A percentile compares a stretch with the other conserved stretches of the same genome.
phyloP scores from a whole-genome alignment of 1,284 basidiomycete species.

The Moesziomyces antarcticus region DNA sequence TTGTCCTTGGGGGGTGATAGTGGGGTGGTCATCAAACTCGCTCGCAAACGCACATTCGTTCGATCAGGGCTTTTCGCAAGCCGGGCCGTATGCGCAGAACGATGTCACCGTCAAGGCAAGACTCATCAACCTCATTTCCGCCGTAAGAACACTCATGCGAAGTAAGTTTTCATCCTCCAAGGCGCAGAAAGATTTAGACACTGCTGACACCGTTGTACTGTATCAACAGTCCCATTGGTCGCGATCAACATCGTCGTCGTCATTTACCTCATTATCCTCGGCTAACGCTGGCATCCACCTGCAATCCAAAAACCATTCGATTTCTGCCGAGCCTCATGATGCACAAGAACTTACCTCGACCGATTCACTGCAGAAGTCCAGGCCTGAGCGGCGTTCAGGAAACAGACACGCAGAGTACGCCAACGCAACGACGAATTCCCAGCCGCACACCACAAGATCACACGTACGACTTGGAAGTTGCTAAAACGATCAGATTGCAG shows the following conservation, averaged over 20 bases:
- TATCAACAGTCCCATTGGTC: conserved; percentile 51
- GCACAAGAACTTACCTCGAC: too few relatives aligned
- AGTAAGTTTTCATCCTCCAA: conserved; percentile 74
- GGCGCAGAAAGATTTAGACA: background rate
- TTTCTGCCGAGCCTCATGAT: too few relatives aligned
- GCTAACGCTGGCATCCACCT: conserved; percentile 6
- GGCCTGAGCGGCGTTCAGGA: too few relatives aligned
- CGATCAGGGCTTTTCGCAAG: conserved; percentile 43
- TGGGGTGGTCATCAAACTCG: conserved; percentile 81
- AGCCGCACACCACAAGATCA: too few relatives aligned
- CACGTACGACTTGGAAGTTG: too few relatives aligned
- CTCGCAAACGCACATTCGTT: conserved; percentile 15
- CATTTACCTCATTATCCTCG: conserved; percentile 54
- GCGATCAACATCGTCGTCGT: conserved; percentile 60
- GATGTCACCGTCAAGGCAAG: conserved; percentile 79
- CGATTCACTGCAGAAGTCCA: too few relatives aligned
- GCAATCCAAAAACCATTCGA: background rate
- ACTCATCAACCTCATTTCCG: conserved; percentile 89
- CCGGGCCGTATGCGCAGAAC: conserved; percentile 19
- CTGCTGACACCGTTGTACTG: background rate
- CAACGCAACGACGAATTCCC: too few relatives aligned
- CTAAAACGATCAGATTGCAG: too few relatives aligned
- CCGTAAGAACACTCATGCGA: conserved; percentile 92
- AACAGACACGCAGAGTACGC: too few relatives aligned
- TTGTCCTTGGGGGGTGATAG: conserved; percentile 70